Evolutionary conservation across 2,329 filamentous ascomycete species (phyloP), one percentile per base, ranked within the genome.

Genomic region (Cercospora zeina): DNA sequence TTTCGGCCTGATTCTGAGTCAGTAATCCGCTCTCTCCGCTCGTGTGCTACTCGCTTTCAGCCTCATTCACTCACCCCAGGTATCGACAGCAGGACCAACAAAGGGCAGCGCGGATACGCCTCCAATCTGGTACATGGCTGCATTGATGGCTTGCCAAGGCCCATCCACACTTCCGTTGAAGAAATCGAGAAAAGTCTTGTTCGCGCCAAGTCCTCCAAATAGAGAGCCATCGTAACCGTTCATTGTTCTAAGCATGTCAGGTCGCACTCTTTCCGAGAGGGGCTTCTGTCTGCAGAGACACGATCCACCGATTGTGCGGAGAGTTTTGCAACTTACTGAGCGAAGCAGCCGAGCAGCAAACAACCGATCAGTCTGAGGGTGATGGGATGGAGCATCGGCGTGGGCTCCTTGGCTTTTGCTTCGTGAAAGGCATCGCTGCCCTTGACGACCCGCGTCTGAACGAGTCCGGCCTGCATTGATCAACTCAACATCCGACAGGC

Each of bases 191-290:
- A 81, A 81, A 14, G 69, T 65, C 30, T 74, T 75, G 73, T 85
- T 84, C 39, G 80, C 78, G 16, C 81, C 71, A 16, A 85, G 72
- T 36, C 80, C 80, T 61, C 80, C 81, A 68, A 85, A 82, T 54
- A 87, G 78, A 30, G 81, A 83, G 37, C 83, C 83, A 66, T 87
- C 84, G 65, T 82, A 86, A 30, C 83, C 83, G 70, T 85, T 84
- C 49, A 53, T 53, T 31, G 42, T 47, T 9, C 54, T 56, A 37
- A 11, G 36, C 14, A 39, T 30, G 54, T 56, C 36, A 42, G 27
- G 19, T 13, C 27, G 5, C 7, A n/a, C 6, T 34, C 49, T 53
- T 53, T 16, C 49, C 16, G 6, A n/a, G 14, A 10, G 4, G 7
- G n/a, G 21, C 3, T 47, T 47, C 21, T 27, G 21, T 24, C 16